Percentiles rank a stretch among this genome's conserved stretches.
These are phyloP conservation scores for Cystobasidium sp. DNA, from an alignment of 1,284 basidiomycete species.

Conservation along the genomic window DNA sequence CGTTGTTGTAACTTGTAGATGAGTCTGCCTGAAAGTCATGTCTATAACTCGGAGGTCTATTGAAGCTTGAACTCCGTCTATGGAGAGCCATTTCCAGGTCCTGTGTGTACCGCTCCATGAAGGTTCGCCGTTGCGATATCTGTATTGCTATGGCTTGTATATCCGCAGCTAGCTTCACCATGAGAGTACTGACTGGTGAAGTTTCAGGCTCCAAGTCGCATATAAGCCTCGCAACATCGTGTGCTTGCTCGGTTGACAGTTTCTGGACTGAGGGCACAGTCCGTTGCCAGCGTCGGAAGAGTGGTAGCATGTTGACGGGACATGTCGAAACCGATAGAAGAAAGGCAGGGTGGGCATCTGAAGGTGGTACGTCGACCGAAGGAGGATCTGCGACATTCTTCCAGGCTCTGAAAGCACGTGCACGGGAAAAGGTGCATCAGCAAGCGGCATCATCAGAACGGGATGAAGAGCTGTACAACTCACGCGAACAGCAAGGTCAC, in stretches of 20 bases:
- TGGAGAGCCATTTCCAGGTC: slow-evolving; percentile 31
- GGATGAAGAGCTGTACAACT: neutral
- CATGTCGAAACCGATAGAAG: slow-evolving; percentile 22
- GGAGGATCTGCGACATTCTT: slow-evolving; percentile 22
- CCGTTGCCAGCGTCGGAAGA: slow-evolving; percentile 29
- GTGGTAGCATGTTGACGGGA: slow-evolving; percentile 8
- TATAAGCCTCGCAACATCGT: slow-evolving; percentile 32
- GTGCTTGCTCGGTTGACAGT: slow-evolving; percentile 14
- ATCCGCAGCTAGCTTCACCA: slow-evolving; percentile 33
- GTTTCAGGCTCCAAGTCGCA: slow-evolving; percentile 39
- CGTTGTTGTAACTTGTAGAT: no score
- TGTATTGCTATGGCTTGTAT: slow-evolving; percentile 16
- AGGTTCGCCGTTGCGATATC: slow-evolving; percentile 32
- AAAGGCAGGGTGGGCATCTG: slow-evolving; percentile 4
- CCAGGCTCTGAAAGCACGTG: slow-evolving; percentile 6
- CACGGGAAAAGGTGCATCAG: no score
- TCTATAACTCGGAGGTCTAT: slow-evolving; percentile 1
- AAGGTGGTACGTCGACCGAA: slow-evolving; percentile 18
- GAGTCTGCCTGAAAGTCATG: neutral
- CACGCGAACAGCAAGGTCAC: slow-evolving; percentile 37
- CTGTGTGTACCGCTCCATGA: slow-evolving; percentile 23
- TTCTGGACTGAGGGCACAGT: slow-evolving; percentile 17
- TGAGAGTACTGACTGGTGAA: slow-evolving; percentile 15
- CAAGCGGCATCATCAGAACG: no score
- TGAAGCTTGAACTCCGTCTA: neutral